A percentile compares a stretch with the other conserved stretches of the same genome.
phyloP scores from a whole-genome alignment of 257 asterid species.

The Handroanthus guayacan region DNA sequence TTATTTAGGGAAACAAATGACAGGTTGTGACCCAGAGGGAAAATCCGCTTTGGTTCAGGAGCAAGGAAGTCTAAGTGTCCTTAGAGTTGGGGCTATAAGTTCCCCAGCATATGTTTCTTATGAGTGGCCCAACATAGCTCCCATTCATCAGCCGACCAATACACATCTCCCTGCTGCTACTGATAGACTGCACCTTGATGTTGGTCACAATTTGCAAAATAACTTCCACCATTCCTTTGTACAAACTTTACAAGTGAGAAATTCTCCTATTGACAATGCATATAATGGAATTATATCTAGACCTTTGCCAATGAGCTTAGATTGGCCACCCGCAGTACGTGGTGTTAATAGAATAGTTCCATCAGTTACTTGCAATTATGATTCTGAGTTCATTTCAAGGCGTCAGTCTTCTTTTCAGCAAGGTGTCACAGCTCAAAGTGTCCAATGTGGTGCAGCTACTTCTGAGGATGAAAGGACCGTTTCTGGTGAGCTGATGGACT shows the following conservation, averaged over 20 bases:
- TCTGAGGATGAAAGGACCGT: slow-evolving; percentile 84
- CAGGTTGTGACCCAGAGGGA: slow-evolving; percentile 51
- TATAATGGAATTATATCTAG: slow-evolving; percentile 68
- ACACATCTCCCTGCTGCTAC: slow-evolving; percentile 88
- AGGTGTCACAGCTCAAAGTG: slow-evolving; percentile 57
- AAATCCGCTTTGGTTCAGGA: slow-evolving; percentile 51
- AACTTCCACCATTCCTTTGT: slow-evolving; percentile 84
- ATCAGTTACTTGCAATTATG: slow-evolving; percentile 82
- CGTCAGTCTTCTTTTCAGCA: slow-evolving; percentile 78
- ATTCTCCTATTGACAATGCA: slow-evolving; percentile 69
- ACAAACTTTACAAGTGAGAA: slow-evolving; percentile 74
- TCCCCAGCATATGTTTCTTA: slow-evolving; percentile 77
- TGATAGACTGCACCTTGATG: slow-evolving; percentile 97
- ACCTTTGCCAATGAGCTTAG: slow-evolving; percentile 83
- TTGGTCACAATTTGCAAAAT: slow-evolving; percentile 89
- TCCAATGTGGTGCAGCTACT: slow-evolving; percentile 60
- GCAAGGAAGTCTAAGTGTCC: slow-evolving; percentile 59
- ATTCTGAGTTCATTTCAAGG: slow-evolving; percentile 85
- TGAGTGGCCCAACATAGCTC: slow-evolving; percentile 92
- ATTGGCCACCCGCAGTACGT: slow-evolving; percentile 87
- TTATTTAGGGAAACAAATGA: slow-evolving; percentile 50
- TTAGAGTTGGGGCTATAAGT: slow-evolving; percentile 65
- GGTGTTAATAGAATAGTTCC: slow-evolving; percentile 73
- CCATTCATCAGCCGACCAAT: slow-evolving; percentile 60
- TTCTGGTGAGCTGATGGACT: slow-evolving; percentile 72